Evolutionary conservation across 345 rosid species (phyloP), one percentile per base, ranked within the genome.

Genomic region (Jatropha curcas): DNA sequence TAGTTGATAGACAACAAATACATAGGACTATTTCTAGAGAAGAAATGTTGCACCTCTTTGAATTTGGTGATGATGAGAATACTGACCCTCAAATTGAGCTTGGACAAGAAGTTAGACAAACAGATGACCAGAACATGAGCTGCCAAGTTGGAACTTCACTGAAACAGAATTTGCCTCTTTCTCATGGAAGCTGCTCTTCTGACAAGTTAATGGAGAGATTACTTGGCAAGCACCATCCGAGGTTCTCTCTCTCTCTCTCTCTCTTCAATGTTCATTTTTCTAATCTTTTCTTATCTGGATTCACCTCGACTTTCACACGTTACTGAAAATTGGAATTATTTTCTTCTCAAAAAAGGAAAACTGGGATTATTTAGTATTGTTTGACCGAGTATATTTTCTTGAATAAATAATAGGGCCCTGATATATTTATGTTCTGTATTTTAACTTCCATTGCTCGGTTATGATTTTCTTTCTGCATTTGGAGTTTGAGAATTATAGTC

Each of bases 21-120:
- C 93, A 90, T 83, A 83, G 99, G 74, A 93, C 97, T 31, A 93
- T 96, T 58, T 93, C 99, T 43, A 93, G 80, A 86, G 99, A 96
- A 84, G 99, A 96, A 84, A 93, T 96, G 99, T 74, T 96, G 83
- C 99, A 96, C 82, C 89, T 96, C 57, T 96, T 96, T 76, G 99
- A 96, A 80, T 96, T 96, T 69, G 98, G 93, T 37, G 97, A 93
- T 51, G 98, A 95, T 60, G 98, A 96, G 70, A 87, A 81, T 71
- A 69, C 92, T 2, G 97, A 91, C 35, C 58, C 86, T 53, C 75
- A 83, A 33, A 68, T 75, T 71, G 93, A 84, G 70, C 70, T 80
- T 67, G 60, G 67, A 70, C 83, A 82, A 80, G 81, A 72, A 63
- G 76, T 85, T 37, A 82, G 82, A 69, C 80, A 27, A 33, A 63